These are phyloP conservation scores for Teratosphaeriaceae sp. DNA, from an alignment of 2,329 filamentous ascomycete species.

Conservation along the genomic window DNA sequence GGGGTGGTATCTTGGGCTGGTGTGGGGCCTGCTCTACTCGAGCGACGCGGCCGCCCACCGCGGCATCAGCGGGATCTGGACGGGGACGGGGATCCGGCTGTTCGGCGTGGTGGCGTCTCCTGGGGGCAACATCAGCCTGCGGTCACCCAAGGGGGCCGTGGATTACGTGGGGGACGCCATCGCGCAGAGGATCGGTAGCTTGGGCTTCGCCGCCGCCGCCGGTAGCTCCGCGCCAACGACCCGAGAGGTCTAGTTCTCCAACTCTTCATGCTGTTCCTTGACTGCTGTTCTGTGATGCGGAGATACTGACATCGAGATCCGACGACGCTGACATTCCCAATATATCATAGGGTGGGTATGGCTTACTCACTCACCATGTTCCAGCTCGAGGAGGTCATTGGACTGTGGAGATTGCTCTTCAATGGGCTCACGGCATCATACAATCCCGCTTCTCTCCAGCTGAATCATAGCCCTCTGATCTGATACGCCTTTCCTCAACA, in stretches of 20 bases:
- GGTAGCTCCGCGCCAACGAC: conserved; percentile 5
- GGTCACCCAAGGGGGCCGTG: conserved; percentile 81
- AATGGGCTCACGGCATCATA: too few species aligned
- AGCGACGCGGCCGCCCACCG: conserved; percentile 79
- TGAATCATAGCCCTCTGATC: too few species aligned
- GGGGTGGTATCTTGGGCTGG: conserved; percentile 90
- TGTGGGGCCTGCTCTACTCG: conserved; percentile 91
- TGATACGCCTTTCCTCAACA: too few species aligned
- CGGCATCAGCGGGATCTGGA: conserved; percentile 81
- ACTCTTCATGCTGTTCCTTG: background rate
- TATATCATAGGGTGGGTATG: too few species aligned
- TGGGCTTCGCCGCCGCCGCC: conserved; percentile 11
- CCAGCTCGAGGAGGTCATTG: too few species aligned
- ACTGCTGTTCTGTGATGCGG: background rate
- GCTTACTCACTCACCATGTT: too few species aligned
- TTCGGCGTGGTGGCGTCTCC: conserved; percentile 72
- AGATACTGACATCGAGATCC: background rate
- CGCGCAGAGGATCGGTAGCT: conserved; percentile 72
- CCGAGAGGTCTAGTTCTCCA: background rate
- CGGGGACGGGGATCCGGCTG: conserved; percentile 77
- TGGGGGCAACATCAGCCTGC: conserved; percentile 40
- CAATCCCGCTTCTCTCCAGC: too few species aligned
- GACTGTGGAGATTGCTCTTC: too few species aligned
- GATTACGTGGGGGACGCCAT: conserved; percentile 90
- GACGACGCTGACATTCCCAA: too few species aligned